Percentiles rank a stretch among this genome's conserved stretches.
Conservation (phyloP, 768 basidiomycete species). For the Rhodotorula kratochvilovae region DNA sequence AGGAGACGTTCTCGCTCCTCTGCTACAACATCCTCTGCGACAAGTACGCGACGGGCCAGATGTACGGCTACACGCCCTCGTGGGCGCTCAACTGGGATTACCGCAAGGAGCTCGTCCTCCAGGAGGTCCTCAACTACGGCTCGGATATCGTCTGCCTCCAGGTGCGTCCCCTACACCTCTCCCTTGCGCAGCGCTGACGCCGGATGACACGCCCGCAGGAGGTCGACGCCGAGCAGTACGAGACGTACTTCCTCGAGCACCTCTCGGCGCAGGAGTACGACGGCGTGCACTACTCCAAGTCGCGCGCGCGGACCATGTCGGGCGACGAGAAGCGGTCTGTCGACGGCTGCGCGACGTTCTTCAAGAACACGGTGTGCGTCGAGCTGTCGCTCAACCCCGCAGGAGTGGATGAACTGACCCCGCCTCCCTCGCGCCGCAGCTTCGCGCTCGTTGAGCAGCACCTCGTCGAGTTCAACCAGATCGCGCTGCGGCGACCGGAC, state of each 20-base stretch:
- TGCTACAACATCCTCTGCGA: conserved; percentile 95
- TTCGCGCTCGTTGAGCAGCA: conserved; percentile 91
- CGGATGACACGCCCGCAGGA: conserved; percentile 50
- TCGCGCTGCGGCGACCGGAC: conserved; percentile 86
- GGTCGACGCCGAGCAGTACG: conserved; percentile 85
- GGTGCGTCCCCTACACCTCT: not conserved
- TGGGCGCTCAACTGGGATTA: conserved; percentile 98
- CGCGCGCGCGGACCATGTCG: conserved; percentile 86
- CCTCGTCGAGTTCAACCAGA: conserved; percentile 83
- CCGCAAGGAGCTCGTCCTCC: conserved; percentile 77
- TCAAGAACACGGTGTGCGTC: conserved; percentile 77
- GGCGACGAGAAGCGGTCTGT: conserved; percentile 78
- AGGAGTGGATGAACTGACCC: not conserved
- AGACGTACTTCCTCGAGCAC: conserved; percentile 78
- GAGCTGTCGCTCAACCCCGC: not conserved
- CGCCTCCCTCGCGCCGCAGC: conserved; percentile 50
- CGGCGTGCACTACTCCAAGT: conserved; percentile 86
- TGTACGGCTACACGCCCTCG: conserved; percentile 93
- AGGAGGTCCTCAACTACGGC: conserved; percentile 72
- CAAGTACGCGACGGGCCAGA: conserved; percentile 73
- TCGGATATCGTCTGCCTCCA: conserved; percentile 91
- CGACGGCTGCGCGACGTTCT: conserved; percentile 96
- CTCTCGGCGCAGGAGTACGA: conserved; percentile 75
- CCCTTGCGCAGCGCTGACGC: not conserved
- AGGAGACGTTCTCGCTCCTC: conserved; percentile 73